Conservation (phyloP, 2,329 filamentous ascomycete species). For the Fusarium sp. region DNA sequence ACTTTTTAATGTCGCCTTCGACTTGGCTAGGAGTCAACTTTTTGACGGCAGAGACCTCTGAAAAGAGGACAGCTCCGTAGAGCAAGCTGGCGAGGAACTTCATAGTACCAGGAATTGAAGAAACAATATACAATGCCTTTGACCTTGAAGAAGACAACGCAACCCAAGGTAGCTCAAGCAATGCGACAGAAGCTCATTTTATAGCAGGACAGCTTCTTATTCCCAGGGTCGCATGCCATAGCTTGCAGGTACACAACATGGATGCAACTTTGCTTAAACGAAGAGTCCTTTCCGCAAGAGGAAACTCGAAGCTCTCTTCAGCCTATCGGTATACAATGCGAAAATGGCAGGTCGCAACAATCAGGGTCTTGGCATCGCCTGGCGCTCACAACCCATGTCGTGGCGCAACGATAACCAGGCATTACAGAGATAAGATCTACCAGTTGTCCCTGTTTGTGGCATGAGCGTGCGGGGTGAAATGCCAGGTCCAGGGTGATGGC, state of each 20-base stretch:
- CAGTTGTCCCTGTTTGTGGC: constrained; percentile 5
- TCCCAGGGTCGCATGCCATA: constrained; percentile 10
- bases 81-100: constrained; percentile 43
- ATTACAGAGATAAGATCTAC: constrained; percentile 33
- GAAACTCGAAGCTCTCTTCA: constrained; percentile 18
- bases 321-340: constrained; percentile 34
- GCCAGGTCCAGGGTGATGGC: constrained; percentile 20
- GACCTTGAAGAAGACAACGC: background rate
- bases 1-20: constrained; percentile 46
- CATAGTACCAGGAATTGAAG: constrained; percentile 24
- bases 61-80: constrained; percentile 42
- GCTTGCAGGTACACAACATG: constrained; percentile 17
- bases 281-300: constrained; percentile 20
- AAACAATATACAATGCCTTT: background rate
- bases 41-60: constrained; percentile 38
- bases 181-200: constrained; percentile 25
- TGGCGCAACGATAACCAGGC: constrained; percentile 14
- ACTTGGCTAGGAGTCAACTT: constrained; percentile 46
- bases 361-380: constrained; percentile 39
- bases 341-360: constrained; percentile 46
- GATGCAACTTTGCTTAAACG: constrained; percentile 2
- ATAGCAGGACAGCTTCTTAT: constrained; percentile 17
- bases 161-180: background rate
- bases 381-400: constrained; percentile 31
- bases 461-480: constrained; percentile 13